Percentiles rank a stretch among this genome's conserved stretches.
Evolutionary conservation across 2,329 filamentous ascomycete genomes (phyloP).

Genomic region (Golovinomyces cichoracearum): DNA sequence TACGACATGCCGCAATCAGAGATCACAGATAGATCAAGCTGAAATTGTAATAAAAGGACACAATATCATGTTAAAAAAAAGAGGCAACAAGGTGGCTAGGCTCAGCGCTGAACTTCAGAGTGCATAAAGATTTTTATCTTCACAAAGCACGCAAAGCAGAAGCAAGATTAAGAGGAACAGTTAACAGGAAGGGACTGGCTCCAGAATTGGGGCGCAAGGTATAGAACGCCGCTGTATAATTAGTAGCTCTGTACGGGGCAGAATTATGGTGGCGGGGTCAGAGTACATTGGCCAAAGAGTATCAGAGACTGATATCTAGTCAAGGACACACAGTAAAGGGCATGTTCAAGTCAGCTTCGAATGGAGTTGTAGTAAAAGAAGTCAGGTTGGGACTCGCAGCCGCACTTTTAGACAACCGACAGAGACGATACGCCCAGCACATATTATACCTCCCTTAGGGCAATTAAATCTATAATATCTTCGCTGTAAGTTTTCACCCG

Average conservation of each 20-base stretch:
- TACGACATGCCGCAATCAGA: not conserved
- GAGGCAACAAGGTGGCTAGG: not conserved
- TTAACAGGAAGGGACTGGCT: not conserved
- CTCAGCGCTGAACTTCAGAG: not conserved
- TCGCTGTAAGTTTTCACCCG: not conserved
- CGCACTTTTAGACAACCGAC: not conserved
- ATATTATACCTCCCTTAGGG: not conserved
- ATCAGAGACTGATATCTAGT: not conserved
- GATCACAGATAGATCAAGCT: not conserved
- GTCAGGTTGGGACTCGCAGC: not conserved
- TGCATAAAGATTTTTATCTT: not conserved
- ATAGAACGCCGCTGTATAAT: not conserved
- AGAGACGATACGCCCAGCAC: not conserved
- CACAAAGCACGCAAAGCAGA: not conserved
- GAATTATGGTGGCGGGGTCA: not conserved
- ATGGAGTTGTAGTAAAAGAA: not conserved
- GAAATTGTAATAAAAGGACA: not conserved
- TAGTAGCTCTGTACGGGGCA: not conserved
- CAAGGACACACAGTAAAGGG: not conserved
- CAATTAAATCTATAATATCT: not conserved
- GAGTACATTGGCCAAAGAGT: not conserved
- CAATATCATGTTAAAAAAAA: not conserved
- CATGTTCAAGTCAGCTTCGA: not conserved
- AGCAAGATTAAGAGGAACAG: not conserved
- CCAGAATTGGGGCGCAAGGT: not conserved